Evolutionary conservation across 371 early-diverging fungal species (phyloP).

Genomic region (Mortierella sp.): DNA sequence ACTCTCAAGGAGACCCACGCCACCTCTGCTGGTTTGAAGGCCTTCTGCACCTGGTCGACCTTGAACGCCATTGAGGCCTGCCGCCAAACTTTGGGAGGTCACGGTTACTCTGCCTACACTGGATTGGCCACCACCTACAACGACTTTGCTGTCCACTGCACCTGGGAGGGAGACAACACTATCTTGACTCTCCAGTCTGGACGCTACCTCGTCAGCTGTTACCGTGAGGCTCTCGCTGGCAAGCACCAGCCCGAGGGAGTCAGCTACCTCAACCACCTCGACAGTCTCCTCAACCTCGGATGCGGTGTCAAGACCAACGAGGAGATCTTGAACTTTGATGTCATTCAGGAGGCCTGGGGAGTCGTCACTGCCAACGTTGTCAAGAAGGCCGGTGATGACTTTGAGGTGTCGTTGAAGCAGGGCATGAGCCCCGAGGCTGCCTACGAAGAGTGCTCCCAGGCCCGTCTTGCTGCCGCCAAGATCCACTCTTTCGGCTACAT

Average conservation of each 20-base stretch:
- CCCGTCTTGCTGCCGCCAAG: conserved; percentile 88
- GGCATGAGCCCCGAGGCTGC: conserved; percentile 85
- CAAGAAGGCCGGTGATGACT: conserved; percentile 83
- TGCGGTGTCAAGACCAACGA: conserved; percentile 69
- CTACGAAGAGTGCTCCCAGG: conserved; percentile 88
- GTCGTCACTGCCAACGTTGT: conserved; percentile 89
- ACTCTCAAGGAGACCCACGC: conserved; percentile 93
- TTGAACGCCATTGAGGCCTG: conserved; percentile 90
- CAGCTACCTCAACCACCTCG: conserved; percentile 79
- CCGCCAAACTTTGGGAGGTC: conserved; percentile 92
- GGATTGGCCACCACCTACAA: conserved; percentile 89
- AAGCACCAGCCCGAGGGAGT: conserved; percentile 86
- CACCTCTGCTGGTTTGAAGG: conserved; percentile 93
- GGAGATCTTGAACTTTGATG: conserved; percentile 71
- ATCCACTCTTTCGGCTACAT: conserved; percentile 89
- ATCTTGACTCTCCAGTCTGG: conserved; percentile 92
- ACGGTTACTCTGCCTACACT: conserved; percentile 94
- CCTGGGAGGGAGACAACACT: conserved; percentile 95
- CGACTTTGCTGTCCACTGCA: conserved; percentile 95
- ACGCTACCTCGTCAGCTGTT: conserved; percentile 88
- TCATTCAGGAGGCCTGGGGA: conserved; percentile 87
- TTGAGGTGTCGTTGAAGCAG: conserved; percentile 75
- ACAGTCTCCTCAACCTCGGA: conserved; percentile 63
- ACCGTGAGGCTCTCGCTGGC: conserved; percentile 82
- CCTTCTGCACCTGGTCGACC: conserved; percentile 94